Base-by-base conservation (phyloP, 2,329 filamentous ascomycete genomes). In the Fusarium albidum region DNA sequence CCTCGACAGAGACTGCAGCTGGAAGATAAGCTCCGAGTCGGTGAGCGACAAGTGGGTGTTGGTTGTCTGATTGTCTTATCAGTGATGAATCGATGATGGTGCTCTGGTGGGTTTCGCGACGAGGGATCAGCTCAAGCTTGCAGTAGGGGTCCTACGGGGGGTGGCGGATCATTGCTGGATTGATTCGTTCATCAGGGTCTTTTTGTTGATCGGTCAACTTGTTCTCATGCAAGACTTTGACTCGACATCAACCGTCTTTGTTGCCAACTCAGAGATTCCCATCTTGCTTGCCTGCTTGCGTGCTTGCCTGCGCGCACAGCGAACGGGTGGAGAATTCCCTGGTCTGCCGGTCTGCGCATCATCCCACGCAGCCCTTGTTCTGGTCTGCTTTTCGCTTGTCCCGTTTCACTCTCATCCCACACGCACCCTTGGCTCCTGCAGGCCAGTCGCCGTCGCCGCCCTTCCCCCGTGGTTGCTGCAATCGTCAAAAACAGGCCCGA, bases 1-100 rank as follows among this genome's bases (percentile, higher is more conserved):
- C n/a, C n/a, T n/a, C n/a, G n/a, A n/a, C n/a, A 21, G 15, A 18
- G 21, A 37, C 17, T 25, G 25, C 38, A 33, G 49, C 43, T 49
- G 52, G 58, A 57, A 51, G 61, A 64, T 64, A 63, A 60, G 61
- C 44, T 61, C 58, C 60, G 55, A 52, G 58, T 66, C 63, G 63
- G 63, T 65, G 52, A 64, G 49, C n/a, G n/a, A 33, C 21, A 21
- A 21, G 31, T 18, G 28, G 14, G 13, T 14, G 21, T 27, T 25
- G 38, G 5, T 21, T 7, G 21, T 21, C 21, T 21, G 41, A 29
- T 29, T 28, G 25, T 18, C 26, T 35, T 15, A n/a, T 7, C 13
- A 15, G 28, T 55, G 47, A 57, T 52, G 32, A 26, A 44, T 43
- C 35, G 28, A 48, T 61, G 41, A 48, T 35, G 35, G 10, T 4